Evolutionary conservation across 176 grass and related monocot genomes (phyloP).

Genomic region (Areca catechu): DNA sequence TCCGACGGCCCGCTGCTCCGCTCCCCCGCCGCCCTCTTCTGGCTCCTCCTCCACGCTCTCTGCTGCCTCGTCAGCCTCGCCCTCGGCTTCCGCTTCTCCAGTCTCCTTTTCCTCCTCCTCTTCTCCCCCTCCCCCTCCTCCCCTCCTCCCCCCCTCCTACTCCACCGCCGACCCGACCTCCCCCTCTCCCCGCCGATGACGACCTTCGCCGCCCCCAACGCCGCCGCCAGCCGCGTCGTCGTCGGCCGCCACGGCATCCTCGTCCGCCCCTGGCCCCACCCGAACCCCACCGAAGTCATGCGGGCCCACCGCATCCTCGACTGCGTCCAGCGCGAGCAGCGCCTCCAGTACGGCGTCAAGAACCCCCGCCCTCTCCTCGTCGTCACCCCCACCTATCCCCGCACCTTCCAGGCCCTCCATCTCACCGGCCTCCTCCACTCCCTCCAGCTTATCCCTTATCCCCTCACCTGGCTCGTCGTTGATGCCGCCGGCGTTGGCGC

Average conservation of each 20-base stretch:
- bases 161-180: background rate
- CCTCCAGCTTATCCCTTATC: conserved; percentile 25
- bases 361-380: conserved; percentile 23
- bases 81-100: conserved; percentile 14
- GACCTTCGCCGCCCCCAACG: background rate
- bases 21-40: background rate
- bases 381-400: conserved; percentile 36
- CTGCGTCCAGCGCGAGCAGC: conserved; percentile 32
- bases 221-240: background rate
- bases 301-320: conserved; percentile 30
- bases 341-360: conserved; percentile 13
- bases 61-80: conserved; percentile 4
- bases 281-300: conserved; percentile 16
- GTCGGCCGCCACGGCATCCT: conserved; percentile 27
- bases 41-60: conserved; percentile 7
- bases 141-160: background rate
- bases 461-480: conserved; percentile 35
- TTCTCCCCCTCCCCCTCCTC: conserved; percentile 8
- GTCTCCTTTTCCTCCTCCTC: conserved; percentile 18
- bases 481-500: conserved; percentile 3
- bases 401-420: conserved; percentile 29
- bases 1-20: background rate
- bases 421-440: conserved; percentile 34
- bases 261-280: conserved; percentile 20
- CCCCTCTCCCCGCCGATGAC: background rate